phyloP scores from a whole-genome alignment of 176 grass and related monocot genomes.

The Carex cristatella region DNA sequence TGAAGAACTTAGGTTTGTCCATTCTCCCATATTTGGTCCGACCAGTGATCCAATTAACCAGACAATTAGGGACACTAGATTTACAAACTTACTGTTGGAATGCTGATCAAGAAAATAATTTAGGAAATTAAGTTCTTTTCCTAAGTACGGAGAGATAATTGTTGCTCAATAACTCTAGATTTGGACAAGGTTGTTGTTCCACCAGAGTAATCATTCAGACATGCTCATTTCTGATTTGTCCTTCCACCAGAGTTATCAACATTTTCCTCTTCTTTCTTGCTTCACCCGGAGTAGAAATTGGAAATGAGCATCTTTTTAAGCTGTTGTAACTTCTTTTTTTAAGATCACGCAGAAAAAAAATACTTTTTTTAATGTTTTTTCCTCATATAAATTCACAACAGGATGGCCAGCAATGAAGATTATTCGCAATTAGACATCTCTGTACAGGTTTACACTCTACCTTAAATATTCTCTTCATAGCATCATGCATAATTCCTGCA shows the following conservation, averaged over 20 bases:
- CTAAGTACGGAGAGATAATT: not conserved
- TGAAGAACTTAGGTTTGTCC: conserved; percentile 47
- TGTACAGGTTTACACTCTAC: conserved; percentile 37
- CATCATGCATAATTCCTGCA: not conserved
- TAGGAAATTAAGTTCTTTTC: not conserved
- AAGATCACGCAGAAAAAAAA: not conserved
- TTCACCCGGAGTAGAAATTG: not conserved
- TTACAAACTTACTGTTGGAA: conserved; percentile 16
- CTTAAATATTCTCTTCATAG: not conserved
- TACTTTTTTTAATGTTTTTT: not conserved
- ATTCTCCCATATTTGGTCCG: conserved; percentile 35
- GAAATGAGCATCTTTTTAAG: not conserved
- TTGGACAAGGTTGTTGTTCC: too few species aligned
- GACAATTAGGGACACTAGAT: conserved; percentile 48
- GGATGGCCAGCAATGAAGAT: conserved; percentile 57
- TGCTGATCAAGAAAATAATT: not conserved
- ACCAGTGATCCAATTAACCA: conserved; percentile 45
- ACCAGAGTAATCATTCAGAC: too few species aligned
- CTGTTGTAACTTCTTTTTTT: too few species aligned
- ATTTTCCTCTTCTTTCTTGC: not conserved
- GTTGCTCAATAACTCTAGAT: too few species aligned
- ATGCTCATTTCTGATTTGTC: too few species aligned
- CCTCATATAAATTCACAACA: not conserved
- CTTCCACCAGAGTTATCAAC: too few species aligned
- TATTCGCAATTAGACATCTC: conserved; percentile 63